phyloP scores from a whole-genome alignment of 208 protist species.

The Polymyxa betae region DNA sequence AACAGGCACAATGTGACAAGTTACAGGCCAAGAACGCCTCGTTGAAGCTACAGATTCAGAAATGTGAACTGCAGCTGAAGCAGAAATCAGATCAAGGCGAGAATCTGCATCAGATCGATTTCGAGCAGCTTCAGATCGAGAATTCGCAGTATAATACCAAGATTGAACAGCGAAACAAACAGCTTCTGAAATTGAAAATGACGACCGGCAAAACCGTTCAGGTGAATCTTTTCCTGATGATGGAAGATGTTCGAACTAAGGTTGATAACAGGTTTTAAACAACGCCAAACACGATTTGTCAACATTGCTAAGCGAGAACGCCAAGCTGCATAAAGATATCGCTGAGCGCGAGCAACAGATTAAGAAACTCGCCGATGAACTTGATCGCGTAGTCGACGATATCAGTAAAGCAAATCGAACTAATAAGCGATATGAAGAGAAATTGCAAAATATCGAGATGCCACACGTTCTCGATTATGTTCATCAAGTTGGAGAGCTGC shows the following conservation, averaged over 20 bases:
- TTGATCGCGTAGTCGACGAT: constrained; percentile 33
- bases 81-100: constrained; percentile 85
- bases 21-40: constrained; percentile 79
- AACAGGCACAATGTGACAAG: constrained; percentile 83
- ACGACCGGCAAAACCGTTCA: constrained; percentile 88
- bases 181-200: constrained; percentile 87
- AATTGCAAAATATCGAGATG: constrained; percentile 80
- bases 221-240: constrained; percentile 59
- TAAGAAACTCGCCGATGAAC: constrained; percentile 57
- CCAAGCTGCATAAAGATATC: constrained; percentile 80
- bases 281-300: constrained; percentile 81
- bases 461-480: constrained; percentile 90
- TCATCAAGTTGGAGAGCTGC: constrained; percentile 84
- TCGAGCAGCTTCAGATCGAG: constrained; percentile 92
- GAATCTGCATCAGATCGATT: constrained; percentile 87
- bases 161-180: constrained; percentile 88
- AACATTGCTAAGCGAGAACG: constrained; percentile 81
- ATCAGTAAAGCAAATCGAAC: constrained; percentile 63
- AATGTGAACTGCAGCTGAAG: constrained; percentile 81
- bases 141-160: constrained; percentile 91
- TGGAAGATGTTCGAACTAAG: background rate
- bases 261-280: constrained; percentile 73
- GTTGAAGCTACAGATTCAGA: constrained; percentile 78
- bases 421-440: constrained; percentile 77
- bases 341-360: constrained; percentile 65